Conservation (phyloP, 2,329 filamentous ascomycete species). For the Monosporascus sp. region DNA sequence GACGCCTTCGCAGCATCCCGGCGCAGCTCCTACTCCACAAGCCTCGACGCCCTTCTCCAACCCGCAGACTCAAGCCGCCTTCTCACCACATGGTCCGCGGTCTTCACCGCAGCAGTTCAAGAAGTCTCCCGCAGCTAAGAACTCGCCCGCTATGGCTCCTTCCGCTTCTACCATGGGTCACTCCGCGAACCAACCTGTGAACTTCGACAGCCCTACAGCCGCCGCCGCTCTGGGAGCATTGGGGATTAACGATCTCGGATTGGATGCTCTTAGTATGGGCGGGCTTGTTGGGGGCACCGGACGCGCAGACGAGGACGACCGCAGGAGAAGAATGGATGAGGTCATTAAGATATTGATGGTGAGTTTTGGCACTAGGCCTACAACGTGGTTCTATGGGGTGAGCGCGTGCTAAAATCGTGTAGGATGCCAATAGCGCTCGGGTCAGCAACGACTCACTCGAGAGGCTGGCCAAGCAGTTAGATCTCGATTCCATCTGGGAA, state of each 20-base stretch:
- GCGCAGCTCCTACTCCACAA: conserved; percentile 55
- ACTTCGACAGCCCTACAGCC: conserved; percentile 60
- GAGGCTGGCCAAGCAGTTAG: conserved; percentile 60
- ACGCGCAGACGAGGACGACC: conserved; percentile 47
- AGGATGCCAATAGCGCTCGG: conserved; percentile 46
- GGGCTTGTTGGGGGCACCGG: conserved; percentile 36
- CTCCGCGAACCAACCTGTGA: conserved; percentile 40
- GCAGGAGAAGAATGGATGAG: conserved; percentile 46
- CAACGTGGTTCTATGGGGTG: conserved; percentile 23
- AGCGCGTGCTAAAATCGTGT: conserved; percentile 19
- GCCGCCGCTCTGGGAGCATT: conserved; percentile 55
- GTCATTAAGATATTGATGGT: conserved; percentile 48
- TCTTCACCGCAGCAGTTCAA: conserved; percentile 61
- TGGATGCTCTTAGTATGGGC: conserved; percentile 46
- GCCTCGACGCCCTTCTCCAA: conserved; percentile 61
- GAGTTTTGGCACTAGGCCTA: conserved; percentile 26
- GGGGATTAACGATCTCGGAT: conserved; percentile 47
- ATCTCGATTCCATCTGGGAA: conserved; percentile 60
- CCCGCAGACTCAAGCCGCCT: conserved; percentile 48
- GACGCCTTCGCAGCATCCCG: conserved; percentile 41
- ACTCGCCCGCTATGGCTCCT: conserved; percentile 48
- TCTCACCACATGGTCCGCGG: conserved; percentile 50
- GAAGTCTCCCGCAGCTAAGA: conserved; percentile 56
- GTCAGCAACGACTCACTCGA: conserved; percentile 73
- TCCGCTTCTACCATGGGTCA: conserved; percentile 43